Evolutionary conservation across 495 filamentous ascomycete genomes (phyloP).

Genomic region (Tirmania nivea): DNA sequence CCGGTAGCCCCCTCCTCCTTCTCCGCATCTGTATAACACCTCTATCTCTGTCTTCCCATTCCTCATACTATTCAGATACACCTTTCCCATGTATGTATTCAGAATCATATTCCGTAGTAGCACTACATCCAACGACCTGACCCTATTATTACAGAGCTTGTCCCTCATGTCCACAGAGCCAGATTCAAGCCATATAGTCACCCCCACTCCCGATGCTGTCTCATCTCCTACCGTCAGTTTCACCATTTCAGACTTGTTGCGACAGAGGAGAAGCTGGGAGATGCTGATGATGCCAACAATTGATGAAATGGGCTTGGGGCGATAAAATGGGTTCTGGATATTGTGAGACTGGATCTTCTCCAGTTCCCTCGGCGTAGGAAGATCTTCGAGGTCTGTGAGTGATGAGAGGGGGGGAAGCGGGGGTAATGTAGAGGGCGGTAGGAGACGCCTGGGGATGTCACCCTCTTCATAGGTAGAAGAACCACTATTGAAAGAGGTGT

Average conservation of each 20-base stretch:
- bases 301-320: constrained; percentile 46
- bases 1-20: neutral
- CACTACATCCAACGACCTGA: constrained; percentile 52
- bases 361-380: constrained; percentile 51
- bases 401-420: constrained; percentile 2
- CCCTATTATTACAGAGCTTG: constrained; percentile 15
- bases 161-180: neutral
- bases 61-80: constrained; percentile 27
- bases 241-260: constrained; percentile 16
- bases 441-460: neutral
- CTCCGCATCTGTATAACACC: constrained; percentile 27
- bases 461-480: too few relatives aligned
- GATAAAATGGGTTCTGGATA: neutral
- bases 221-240: constrained; percentile 36
- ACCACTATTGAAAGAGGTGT: too few relatives aligned
- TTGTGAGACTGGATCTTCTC: constrained; percentile 48
- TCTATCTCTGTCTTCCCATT: constrained; percentile 31
- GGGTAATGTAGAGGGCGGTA: neutral
- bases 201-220: neutral
- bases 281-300: constrained; percentile 59
- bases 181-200: constrained; percentile 1
- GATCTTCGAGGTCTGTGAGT: constrained; percentile 41
- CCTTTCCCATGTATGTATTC: constrained; percentile 43
- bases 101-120: constrained; percentile 59
- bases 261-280: constrained; percentile 30